Evolutionary conservation across 2,329 filamentous ascomycete genomes (phyloP), one percentile per base, ranked within the genome.

Genomic region (Tolypocladium pustulatum): DNA sequence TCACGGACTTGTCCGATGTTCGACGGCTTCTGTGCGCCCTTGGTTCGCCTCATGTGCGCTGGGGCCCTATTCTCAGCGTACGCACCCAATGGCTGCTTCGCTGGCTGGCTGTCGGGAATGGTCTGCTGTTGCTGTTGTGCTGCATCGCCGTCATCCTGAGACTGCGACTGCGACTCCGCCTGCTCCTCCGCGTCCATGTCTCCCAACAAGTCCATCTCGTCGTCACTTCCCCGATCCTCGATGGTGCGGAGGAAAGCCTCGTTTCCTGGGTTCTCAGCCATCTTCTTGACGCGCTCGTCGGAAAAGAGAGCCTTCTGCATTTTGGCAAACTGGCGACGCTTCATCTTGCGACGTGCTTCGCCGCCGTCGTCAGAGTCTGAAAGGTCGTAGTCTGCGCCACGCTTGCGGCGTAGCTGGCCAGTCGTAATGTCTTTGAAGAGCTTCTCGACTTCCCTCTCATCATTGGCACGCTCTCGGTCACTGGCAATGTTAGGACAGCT

Each of bases 391-490:
- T 92, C 89, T 69, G 89, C 81, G 62, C 87, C 89, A 68, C 89
- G 86, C 70, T 95, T 93, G 61, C 90, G 87, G 13, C 92, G 88
- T 55, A 99, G 81, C 71, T 86, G 88, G 56, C 94, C 94, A 15
- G 88, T 95, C 5, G 90, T 94, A 66, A 99, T 88, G 69, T 97
- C 93, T 65, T 90, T 92, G 79, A 94, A 91, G 56, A 99, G 82
- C 75, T 94, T 94, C 66, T 92, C 89, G 17, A 97, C 88, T 64
- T 90, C 85, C 66, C 93, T 91, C 71, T 96, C 91, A 66, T 97
- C 91, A 41, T 84, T 83, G 41, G 81, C 84, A 61, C 91, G 87
- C 66, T 93, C 87, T 56, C 89, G 88, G 65, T 95, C 87, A 37
- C 89, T 93, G 61, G 59, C 17, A 32, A 41, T 57, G 59, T 67